phyloP scores from a whole-genome alignment of 1,284 basidiomycete genomes.

The Peniophora sp. region DNA sequence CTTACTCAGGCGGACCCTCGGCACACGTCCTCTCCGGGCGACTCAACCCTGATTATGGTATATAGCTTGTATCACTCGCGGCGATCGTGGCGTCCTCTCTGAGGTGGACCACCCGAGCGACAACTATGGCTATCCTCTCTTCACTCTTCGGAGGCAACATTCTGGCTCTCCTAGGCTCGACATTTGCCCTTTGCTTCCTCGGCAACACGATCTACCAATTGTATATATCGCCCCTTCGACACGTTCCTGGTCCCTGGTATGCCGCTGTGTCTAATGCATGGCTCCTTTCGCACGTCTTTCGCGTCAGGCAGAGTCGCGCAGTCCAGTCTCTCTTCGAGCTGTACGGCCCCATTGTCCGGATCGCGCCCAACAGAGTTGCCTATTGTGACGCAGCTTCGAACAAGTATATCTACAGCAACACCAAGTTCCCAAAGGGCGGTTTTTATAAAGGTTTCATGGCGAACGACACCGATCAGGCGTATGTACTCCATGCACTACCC shows the following conservation, averaged over 20 bases:
- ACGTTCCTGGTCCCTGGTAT: conserved; percentile 17
- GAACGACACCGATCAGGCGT: conserved; percentile 16
- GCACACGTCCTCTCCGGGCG: too few relatives aligned
- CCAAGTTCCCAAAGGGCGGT: conserved; percentile 10
- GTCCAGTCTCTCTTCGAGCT: conserved; percentile 11
- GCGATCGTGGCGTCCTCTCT: too few relatives aligned
- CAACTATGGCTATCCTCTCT: not conserved
- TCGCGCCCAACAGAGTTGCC: conserved; percentile 13
- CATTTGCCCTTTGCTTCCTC: not conserved
- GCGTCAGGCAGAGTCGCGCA: conserved; percentile 11
- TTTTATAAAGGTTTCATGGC: conserved; percentile 18
- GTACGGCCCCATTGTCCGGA: conserved; percentile 15
- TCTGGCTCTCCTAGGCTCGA: not conserved
- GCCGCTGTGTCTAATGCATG: conserved; percentile 13
- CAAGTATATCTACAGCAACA: conserved; percentile 13
- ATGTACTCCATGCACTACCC: not conserved
- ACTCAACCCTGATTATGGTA: too few relatives aligned
- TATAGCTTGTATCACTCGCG: too few relatives aligned
- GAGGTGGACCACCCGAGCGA: too few relatives aligned
- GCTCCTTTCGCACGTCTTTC: conserved; percentile 10
- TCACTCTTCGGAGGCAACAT: not conserved
- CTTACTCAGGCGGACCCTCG: too few relatives aligned
- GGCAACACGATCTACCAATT: conserved; percentile 6
- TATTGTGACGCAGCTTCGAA: conserved; percentile 10
- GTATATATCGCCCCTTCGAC: conserved; percentile 12